A percentile compares a stretch with the other conserved stretches of the same genome.
These are phyloP conservation scores for Fusarium sp. DNA, from an alignment of 2,329 filamentous ascomycete species.

Conservation along the genomic window DNA sequence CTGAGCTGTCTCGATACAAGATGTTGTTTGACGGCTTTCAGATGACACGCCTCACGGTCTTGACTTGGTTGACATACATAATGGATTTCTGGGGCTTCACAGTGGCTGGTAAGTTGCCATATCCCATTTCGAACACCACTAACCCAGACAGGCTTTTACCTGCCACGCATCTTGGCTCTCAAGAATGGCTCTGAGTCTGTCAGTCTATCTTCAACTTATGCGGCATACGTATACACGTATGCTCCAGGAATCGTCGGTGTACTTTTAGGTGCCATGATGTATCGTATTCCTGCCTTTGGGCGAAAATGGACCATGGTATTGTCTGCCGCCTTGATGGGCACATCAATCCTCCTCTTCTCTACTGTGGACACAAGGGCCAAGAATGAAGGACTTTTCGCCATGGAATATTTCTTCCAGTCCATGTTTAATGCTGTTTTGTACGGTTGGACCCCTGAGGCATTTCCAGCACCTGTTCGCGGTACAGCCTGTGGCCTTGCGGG, in stretches of 20 bases:
- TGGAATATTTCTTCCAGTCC: constrained; percentile 60
- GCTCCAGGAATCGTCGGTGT: constrained; percentile 64
- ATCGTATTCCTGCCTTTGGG: constrained; percentile 53
- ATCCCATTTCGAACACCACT: fast-evolving
- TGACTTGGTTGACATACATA: constrained; percentile 54
- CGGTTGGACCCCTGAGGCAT: constrained; percentile 67
- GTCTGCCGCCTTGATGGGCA: constrained; percentile 58
- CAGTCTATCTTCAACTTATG: constrained; percentile 61
- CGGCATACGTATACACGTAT: constrained; percentile 67
- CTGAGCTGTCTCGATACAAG: constrained; percentile 44
- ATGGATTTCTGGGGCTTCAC: constrained; percentile 56
- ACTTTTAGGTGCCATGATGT: constrained; percentile 58
- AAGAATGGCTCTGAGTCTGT: constrained; percentile 61
- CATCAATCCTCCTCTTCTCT: constrained; percentile 61
- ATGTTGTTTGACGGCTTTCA: constrained; percentile 49
- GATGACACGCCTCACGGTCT: constrained; percentile 51
- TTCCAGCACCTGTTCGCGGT: constrained; percentile 66
- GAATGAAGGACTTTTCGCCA: constrained; percentile 54
- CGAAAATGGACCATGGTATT: constrained; percentile 59
- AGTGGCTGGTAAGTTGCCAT: constrained; percentile 46
- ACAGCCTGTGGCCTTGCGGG: constrained; percentile 68
- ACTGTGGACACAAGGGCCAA: constrained; percentile 53
- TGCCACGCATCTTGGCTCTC: constrained; percentile 62
- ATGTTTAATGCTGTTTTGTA: constrained; percentile 54
- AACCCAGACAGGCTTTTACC: constrained; percentile 50